Evolutionary conservation across 163 green algal genomes (phyloP).

Genomic region (Chlorella variabilis): DNA sequence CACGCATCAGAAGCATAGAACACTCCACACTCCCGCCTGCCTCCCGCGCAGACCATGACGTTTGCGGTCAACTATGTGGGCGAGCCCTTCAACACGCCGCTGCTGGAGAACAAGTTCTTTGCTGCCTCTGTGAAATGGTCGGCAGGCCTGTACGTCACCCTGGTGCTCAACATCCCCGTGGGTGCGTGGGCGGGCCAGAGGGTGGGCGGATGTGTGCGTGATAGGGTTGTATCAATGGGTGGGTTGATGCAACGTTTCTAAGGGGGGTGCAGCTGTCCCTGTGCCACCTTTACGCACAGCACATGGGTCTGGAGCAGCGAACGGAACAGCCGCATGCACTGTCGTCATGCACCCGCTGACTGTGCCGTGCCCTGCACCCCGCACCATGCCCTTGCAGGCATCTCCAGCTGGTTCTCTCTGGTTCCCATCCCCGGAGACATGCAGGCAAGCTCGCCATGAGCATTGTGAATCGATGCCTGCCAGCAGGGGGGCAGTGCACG

Average conservation of each 20-base stretch:
- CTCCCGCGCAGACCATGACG: slow-evolving; percentile 81
- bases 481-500: too few relatives aligned
- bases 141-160: slow-evolving; percentile 42
- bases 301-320: too few relatives aligned
- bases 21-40: too few relatives aligned
- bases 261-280: too few relatives aligned
- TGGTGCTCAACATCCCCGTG: slow-evolving; percentile 52
- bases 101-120: slow-evolving; percentile 56
- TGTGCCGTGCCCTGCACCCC: neutral
- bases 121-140: slow-evolving; percentile 32
- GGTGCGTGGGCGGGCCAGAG: neutral
- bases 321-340: too few relatives aligned
- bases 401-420: slow-evolving; percentile 59
- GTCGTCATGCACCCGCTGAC: neutral
- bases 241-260: too few relatives aligned
- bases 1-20: too few relatives aligned
- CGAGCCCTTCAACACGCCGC: slow-evolving; percentile 90
- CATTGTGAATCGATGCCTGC: too few relatives aligned
- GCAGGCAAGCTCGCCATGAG: too few relatives aligned
- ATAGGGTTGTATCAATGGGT: too few relatives aligned
- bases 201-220: too few relatives aligned
- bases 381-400: slow-evolving; percentile 34
- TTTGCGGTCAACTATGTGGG: slow-evolving; percentile 99
- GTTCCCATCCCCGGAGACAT: slow-evolving; percentile 42
- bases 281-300: too few relatives aligned